These are phyloP conservation scores for Macrolepiota albuminosa DNA, from an alignment of 768 basidiomycete genomes.

Conservation along the genomic window DNA sequence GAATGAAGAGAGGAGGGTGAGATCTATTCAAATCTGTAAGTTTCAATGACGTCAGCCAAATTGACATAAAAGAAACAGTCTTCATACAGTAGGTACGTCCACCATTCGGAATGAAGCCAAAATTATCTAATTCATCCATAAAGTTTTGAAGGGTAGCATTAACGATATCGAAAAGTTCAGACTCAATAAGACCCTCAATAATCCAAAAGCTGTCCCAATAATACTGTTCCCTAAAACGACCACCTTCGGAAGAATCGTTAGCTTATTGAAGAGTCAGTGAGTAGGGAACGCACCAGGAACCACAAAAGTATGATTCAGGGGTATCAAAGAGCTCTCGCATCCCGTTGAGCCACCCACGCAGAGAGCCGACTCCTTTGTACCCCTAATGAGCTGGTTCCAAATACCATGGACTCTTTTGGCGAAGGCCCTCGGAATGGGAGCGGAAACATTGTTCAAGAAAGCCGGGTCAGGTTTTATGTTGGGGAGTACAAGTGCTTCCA, in stretches of 20 bases:
- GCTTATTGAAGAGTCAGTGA: not conserved
- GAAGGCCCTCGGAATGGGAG: conserved; percentile 68
- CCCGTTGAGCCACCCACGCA: conserved; percentile 46
- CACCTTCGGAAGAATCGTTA: conserved; percentile 26
- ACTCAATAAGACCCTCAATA: conserved; percentile 78
- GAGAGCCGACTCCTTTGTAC: conserved; percentile 64
- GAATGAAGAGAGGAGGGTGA: conserved; percentile 87
- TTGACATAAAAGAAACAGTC: not conserved
- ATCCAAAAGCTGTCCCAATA: conserved; percentile 80
- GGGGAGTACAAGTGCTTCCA: conserved; percentile 55
- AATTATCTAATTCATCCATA: conserved; percentile 82
- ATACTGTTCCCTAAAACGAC: conserved; percentile 83
- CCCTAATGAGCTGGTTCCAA: conserved; percentile 77
- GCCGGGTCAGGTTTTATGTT: conserved; percentile 60
- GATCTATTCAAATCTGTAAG: conserved; percentile 74
- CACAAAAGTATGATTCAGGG: conserved; percentile 88
- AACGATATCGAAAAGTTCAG: conserved; percentile 66
- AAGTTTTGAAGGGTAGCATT: conserved; percentile 86
- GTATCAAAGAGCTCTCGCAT: conserved; percentile 85
- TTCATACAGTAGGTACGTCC: conserved; percentile 80
- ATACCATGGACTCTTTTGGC: conserved; percentile 77
- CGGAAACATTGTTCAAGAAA: conserved; percentile 66
- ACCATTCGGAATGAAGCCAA: conserved; percentile 94
- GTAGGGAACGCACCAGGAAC: conserved; percentile 57
- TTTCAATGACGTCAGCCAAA: conserved; percentile 32